Evolutionary conservation across 192 early-diverging fungal species (phyloP).

Genomic region (Entomortierella beljakovae): DNA sequence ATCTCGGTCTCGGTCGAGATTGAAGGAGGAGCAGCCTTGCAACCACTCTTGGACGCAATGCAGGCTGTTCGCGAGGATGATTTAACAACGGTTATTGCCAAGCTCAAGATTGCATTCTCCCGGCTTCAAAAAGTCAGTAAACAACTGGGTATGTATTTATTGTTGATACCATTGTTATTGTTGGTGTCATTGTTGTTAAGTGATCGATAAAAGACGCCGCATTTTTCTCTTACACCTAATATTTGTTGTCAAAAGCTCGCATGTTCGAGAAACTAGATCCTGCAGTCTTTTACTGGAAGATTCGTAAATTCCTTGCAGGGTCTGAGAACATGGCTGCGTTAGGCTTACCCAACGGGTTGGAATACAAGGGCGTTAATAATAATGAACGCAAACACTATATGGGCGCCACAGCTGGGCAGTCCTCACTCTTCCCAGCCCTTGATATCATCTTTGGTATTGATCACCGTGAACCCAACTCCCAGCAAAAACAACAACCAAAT

Average conservation of each 20-base stretch:
- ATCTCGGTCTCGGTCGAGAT: conserved; percentile 87
- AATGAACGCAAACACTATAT: conserved; percentile 78
- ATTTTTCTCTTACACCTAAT: neutral
- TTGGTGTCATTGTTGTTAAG: neutral
- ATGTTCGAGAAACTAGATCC: conserved; percentile 96
- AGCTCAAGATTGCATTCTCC: conserved; percentile 56
- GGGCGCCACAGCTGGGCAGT: conserved; percentile 93
- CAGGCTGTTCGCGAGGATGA: conserved; percentile 65
- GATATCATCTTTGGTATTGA: conserved; percentile 90
- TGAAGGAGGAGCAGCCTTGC: conserved; percentile 73
- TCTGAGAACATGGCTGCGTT: conserved; percentile 87
- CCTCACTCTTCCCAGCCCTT: conserved; percentile 86
- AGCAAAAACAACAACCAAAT: conserved; percentile 53
- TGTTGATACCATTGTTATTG: neutral
- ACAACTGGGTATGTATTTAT: conserved; percentile 13
- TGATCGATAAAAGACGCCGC: neutral
- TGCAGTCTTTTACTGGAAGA: conserved; percentile 93
- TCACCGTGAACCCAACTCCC: conserved; percentile 59
- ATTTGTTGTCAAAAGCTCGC: conserved; percentile 37
- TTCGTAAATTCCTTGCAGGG: conserved; percentile 88
- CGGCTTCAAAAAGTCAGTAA: conserved; percentile 26
- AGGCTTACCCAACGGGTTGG: conserved; percentile 75
- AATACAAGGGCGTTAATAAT: conserved; percentile 88
- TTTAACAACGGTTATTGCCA: conserved; percentile 56
- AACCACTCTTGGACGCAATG: conserved; percentile 76